Percentiles rank a stretch among this genome's conserved stretches.
Evolutionary conservation across 805 yeast genomes (phyloP).

Genomic region (Starmerella floris): DNA sequence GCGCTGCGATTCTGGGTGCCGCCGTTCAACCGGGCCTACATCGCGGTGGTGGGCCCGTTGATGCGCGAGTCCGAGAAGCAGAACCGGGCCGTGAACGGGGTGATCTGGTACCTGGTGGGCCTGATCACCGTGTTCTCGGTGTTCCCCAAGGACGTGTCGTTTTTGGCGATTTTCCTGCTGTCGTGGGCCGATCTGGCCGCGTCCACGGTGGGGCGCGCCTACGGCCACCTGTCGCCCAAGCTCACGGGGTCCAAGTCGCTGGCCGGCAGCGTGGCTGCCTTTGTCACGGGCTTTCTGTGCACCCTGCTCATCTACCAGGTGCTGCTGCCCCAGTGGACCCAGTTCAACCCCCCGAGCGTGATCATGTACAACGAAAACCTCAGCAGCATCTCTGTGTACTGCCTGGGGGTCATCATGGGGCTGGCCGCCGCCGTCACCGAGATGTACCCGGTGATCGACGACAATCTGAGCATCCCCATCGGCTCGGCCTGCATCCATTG

Average conservation of each 20-base stretch:
- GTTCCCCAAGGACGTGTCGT: slow-evolving; percentile 67
- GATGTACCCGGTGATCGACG: slow-evolving; percentile 75
- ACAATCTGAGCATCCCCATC: slow-evolving; percentile 88
- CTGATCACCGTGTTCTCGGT: slow-evolving; percentile 52
- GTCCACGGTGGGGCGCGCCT: slow-evolving; percentile 78
- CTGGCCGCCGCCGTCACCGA: slow-evolving; percentile 77
- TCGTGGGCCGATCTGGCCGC: slow-evolving; percentile 99
- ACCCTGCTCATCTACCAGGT: slow-evolving; percentile 59
- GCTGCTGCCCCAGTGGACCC: slow-evolving; percentile 50
- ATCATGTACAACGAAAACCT: slow-evolving; percentile 54
- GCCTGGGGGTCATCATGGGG: slow-evolving; percentile 53
- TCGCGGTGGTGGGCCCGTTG: slow-evolving; percentile 57
- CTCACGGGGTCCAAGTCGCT: slow-evolving; percentile 62
- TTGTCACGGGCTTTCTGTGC: slow-evolving; percentile 52
- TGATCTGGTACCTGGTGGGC: slow-evolving; percentile 76
- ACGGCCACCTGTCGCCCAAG: slow-evolving; percentile 72
- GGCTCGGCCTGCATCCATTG: slow-evolving; percentile 57
- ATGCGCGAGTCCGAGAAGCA: slow-evolving; percentile 75
- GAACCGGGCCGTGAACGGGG: slow-evolving; percentile 53
- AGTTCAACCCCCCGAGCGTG: slow-evolving; percentile 42
- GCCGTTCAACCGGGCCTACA: slow-evolving; percentile 52
- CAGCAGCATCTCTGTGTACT: slow-evolving; percentile 41
- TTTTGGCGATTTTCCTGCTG: slow-evolving; percentile 62
- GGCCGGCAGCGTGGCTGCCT: slow-evolving; percentile 86
- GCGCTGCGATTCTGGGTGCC: slow-evolving; percentile 48